A percentile compares a stretch with the other conserved stretches of the same genome.
These are phyloP conservation scores for Diaporthe citri DNA, from an alignment of 2,329 filamentous ascomycete species.

Conservation along the genomic window DNA sequence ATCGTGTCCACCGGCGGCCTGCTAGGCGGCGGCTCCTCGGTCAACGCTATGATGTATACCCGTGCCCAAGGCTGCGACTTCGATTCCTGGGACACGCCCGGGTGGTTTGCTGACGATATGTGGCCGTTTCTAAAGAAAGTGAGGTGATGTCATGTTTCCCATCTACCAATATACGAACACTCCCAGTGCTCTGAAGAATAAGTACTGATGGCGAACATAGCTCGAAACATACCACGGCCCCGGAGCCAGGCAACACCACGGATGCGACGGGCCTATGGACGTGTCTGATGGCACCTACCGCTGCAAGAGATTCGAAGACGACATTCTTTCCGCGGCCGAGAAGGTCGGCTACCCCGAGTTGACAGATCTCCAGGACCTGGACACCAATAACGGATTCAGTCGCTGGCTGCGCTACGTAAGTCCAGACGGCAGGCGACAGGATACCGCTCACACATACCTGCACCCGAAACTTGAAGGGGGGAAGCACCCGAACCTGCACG, in stretches of 20 bases:
- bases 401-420: slow-evolving; percentile 47
- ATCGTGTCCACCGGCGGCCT: slow-evolving; percentile 54
- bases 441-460: slow-evolving; percentile 48
- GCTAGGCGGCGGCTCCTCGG: slow-evolving; percentile 65
- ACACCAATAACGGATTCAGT: slow-evolving; percentile 52
- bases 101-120: slow-evolving; percentile 50
- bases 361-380: slow-evolving; percentile 62
- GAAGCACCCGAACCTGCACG: slow-evolving; percentile 48
- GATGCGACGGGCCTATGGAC: slow-evolving; percentile 60
- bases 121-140: slow-evolving; percentile 63
- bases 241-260: slow-evolving; percentile 53
- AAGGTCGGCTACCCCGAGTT: slow-evolving; percentile 60
- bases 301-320: slow-evolving; percentile 51
- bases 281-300: slow-evolving; percentile 61
- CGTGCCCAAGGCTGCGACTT: slow-evolving; percentile 49
- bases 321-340: slow-evolving; percentile 59
- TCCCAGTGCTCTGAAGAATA: neutral
- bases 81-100: slow-evolving; percentile 44
- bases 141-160: neutral
- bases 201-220: slow-evolving; percentile 26
- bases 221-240: slow-evolving; percentile 44
- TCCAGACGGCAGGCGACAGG: slow-evolving; percentile 53
- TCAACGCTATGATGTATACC: slow-evolving; percentile 58
- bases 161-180: neutral
- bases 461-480: slow-evolving; percentile 48